Conservation (phyloP, 768 basidiomycete species). For the Nidularia pulvinata region DNA sequence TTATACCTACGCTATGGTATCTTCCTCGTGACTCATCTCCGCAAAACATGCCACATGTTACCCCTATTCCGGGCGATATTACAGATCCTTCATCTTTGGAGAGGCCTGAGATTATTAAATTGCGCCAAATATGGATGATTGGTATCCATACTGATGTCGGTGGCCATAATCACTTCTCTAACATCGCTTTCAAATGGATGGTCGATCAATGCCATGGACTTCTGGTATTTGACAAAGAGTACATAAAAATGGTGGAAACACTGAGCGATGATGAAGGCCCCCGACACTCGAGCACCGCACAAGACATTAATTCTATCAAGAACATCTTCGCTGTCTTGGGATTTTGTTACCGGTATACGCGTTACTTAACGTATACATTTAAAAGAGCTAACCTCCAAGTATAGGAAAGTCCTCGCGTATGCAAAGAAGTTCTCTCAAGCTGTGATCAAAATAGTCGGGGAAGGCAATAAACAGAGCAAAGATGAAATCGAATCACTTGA, state of each 20-base stretch:
- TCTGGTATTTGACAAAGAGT: background rate
- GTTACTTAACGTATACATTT: too few relatives aligned
- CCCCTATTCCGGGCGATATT: background rate
- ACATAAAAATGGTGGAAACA: background rate
- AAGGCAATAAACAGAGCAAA: background rate
- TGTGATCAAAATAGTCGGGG: too few relatives aligned
- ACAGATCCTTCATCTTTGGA: background rate
- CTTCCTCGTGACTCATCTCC: background rate
- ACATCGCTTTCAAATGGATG: background rate
- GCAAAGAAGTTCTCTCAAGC: too few relatives aligned
- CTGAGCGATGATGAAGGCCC: too few relatives aligned
- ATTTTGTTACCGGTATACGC: too few relatives aligned
- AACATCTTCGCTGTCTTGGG: too few relatives aligned
- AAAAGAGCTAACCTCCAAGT: too few relatives aligned
- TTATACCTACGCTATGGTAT: background rate
- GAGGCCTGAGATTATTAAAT: background rate
- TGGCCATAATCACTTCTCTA: background rate
- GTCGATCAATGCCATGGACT: background rate
- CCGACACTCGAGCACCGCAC: too few relatives aligned
- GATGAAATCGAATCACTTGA: background rate
- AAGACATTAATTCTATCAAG: too few relatives aligned
- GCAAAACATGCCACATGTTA: background rate
- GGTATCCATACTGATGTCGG: background rate
- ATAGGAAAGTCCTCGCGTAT: too few relatives aligned
- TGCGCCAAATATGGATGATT: background rate